Percentiles rank a stretch among this genome's conserved stretches.
phyloP scores from a whole-genome alignment of 306 rosid species.

The Trifolium dubium region DNA sequence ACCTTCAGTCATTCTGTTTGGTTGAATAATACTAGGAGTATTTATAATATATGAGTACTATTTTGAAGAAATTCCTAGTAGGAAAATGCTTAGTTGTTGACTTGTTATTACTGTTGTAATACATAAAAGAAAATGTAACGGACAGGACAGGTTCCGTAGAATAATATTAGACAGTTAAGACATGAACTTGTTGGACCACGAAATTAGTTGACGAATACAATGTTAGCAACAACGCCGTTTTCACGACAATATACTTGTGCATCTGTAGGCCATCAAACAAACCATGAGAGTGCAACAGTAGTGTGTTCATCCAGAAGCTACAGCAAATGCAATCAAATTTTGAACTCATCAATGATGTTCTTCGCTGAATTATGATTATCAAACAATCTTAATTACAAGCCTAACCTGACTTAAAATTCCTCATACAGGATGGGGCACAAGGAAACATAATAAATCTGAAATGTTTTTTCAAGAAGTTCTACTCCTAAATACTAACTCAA shows the following conservation, averaged over 20 bases:
- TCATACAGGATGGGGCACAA: slow-evolving; percentile 16
- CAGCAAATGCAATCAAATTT: slow-evolving; percentile 10
- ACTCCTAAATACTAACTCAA: slow-evolving; percentile 18
- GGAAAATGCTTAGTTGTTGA: not conserved
- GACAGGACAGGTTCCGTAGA: slow-evolving; percentile 22
- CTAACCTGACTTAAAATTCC: slow-evolving; percentile 9
- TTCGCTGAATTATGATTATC: slow-evolving; percentile 19
- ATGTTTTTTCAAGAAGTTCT: not conserved
- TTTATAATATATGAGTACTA: not conserved
- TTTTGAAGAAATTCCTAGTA: not conserved
- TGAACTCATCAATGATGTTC: not conserved
- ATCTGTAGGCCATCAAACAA: slow-evolving; percentile 21
- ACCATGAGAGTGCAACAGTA: slow-evolving; percentile 16
- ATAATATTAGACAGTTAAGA: not conserved
- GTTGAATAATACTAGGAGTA: not conserved
- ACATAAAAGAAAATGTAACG: slow-evolving; percentile 1
- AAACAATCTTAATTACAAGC: not conserved
- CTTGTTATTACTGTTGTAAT: not conserved
- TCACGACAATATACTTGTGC: not conserved
- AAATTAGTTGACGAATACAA: slow-evolving; percentile 15
- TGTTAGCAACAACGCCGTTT: slow-evolving; percentile 7
- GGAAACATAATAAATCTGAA: slow-evolving; percentile 23
- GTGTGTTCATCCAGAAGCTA: slow-evolving; percentile 6
- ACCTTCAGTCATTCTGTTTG: slow-evolving; percentile 11
- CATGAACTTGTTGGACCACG: slow-evolving; percentile 27